Evolutionary conservation across 768 basidiomycete genomes (phyloP).

Genomic region (Amylocystis lapponica): DNA sequence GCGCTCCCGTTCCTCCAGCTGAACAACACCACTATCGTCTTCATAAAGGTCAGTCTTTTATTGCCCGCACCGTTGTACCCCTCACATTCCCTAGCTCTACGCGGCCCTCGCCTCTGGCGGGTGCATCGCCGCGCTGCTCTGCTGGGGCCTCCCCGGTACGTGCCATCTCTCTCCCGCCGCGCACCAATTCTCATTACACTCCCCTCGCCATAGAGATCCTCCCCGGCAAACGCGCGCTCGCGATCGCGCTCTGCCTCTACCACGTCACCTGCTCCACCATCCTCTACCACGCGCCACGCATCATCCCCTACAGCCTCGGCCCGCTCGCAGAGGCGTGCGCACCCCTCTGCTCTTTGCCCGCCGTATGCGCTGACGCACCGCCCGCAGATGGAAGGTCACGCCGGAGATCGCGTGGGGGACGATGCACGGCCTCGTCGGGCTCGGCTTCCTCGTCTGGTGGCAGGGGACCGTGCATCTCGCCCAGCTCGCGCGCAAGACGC

Average conservation of each 20-base stretch:
- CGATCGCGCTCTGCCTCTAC: slow-evolving; percentile 70
- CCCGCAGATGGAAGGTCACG: slow-evolving; percentile 49
- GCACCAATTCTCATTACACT: background rate
- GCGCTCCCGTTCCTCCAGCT: slow-evolving; percentile 71
- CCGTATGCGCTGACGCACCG: background rate
- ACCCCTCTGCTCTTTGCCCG: background rate
- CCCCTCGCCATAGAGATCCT: slow-evolving; percentile 52
- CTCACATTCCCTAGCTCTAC: slow-evolving; percentile 47
- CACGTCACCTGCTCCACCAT: slow-evolving; percentile 70
- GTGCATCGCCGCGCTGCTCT: slow-evolving; percentile 58
- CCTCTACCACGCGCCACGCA: slow-evolving; percentile 70
- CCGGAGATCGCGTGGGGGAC: slow-evolving; percentile 73
- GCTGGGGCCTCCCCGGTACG: slow-evolving; percentile 67
- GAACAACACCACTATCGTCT: slow-evolving; percentile 73
- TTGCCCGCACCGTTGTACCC: background rate
- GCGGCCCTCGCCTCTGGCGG: slow-evolving; percentile 54
- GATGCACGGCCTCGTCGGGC: slow-evolving; percentile 63
- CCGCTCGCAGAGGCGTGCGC: slow-evolving; percentile 51
- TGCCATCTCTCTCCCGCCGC: slow-evolving; percentile 3
- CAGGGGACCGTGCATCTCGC: slow-evolving; percentile 54
- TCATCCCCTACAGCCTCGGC: slow-evolving; percentile 73
- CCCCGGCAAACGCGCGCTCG: slow-evolving; percentile 80
- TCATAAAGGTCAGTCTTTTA: slow-evolving; percentile 57
- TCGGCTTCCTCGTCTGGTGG: slow-evolving; percentile 80
- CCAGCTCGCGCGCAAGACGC: slow-evolving; percentile 14